Conservation (phyloP, 768 basidiomycete species). For the Lactarius vividus region DNA sequence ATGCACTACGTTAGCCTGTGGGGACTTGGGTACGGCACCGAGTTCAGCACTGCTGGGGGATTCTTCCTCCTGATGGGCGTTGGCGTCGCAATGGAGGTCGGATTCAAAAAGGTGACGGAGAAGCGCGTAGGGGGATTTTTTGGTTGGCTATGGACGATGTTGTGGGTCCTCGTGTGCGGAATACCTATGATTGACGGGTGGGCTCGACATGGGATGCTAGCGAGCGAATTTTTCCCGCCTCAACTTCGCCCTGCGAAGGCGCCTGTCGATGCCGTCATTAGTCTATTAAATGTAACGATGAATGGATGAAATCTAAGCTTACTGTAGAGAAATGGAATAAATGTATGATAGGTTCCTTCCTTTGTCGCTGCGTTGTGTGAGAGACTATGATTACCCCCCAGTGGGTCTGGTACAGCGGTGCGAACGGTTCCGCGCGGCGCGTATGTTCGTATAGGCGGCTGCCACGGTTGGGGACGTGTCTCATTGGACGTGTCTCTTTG, state of each 20-base stretch:
- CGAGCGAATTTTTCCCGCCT: constrained; percentile 6
- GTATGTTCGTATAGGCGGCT: too few species aligned
- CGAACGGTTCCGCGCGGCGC: too few species aligned
- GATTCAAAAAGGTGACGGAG: constrained; percentile 46
- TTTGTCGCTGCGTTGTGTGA: too few species aligned
- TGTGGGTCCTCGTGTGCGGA: constrained; percentile 24
- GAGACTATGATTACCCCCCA: too few species aligned
- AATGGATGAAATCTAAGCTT: too few species aligned
- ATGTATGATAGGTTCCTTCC: too few species aligned
- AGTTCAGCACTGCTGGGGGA: constrained; percentile 45
- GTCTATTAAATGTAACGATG: not conserved
- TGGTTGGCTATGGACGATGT: constrained; percentile 53
- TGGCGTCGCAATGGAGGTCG: constrained; percentile 43
- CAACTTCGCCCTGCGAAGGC: too few species aligned
- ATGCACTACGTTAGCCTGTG: constrained; percentile 58
- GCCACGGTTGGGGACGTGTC: too few species aligned
- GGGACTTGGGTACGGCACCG: constrained; percentile 55
- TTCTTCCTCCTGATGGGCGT: constrained; percentile 44
- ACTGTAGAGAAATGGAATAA: too few species aligned
- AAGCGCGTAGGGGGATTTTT: constrained; percentile 44
- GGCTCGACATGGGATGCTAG: constrained; percentile 9
- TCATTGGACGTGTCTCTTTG: too few species aligned
- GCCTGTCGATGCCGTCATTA: not conserved
- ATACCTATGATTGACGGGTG: constrained; percentile 11
- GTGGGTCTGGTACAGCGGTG: too few species aligned